These are phyloP conservation scores for Aulographum hederae DNA, from an alignment of 2,329 filamentous ascomycete genomes.

Conservation along the genomic window DNA sequence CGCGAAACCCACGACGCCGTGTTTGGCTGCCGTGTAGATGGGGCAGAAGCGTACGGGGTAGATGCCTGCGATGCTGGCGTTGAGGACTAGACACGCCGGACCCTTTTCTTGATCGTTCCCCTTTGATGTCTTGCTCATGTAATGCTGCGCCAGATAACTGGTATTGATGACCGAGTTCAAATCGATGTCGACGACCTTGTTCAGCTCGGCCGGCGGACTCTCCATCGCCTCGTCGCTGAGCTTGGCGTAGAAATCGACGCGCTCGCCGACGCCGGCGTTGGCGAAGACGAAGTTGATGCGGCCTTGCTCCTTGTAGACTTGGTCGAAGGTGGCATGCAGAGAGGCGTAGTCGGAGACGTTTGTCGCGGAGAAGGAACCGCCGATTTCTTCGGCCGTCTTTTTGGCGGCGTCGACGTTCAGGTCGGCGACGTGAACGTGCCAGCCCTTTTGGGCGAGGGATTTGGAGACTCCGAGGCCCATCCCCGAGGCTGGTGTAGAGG, in stretches of 20 bases:
- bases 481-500: neutral
- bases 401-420: neutral
- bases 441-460: neutral
- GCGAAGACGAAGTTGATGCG: neutral
- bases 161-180: conserved; percentile 20
- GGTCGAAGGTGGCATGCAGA: neutral
- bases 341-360: neutral
- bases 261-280: neutral
- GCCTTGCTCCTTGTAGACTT: neutral
- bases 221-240: no score
- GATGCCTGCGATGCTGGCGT: neutral
- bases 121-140: neutral
- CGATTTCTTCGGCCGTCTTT: neutral
- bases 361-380: neutral
- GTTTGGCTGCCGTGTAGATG: neutral
- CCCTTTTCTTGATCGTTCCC: no score
- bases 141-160: conserved; percentile 4
- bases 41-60: neutral
- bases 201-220: conserved; percentile 11
- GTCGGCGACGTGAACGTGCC: neutral
- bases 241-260: neutral
- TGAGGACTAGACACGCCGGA: no score
- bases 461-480: neutral
- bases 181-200: conserved; percentile 14
- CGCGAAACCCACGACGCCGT: neutral